Evolutionary conservation across 2,329 filamentous ascomycete species (phyloP).

Genomic region (Colletotrichum spaethianum): DNA sequence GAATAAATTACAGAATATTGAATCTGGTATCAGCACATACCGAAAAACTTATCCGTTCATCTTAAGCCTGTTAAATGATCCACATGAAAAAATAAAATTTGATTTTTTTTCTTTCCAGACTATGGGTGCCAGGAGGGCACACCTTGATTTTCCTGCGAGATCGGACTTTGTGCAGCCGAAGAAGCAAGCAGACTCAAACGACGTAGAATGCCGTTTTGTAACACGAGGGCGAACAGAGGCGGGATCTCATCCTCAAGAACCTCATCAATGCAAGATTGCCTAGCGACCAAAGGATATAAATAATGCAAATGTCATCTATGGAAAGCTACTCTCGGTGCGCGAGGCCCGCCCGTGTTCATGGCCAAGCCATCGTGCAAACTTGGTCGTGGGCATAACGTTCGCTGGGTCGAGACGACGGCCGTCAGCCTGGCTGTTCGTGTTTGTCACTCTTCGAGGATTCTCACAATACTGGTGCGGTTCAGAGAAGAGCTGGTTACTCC

Average conservation of each 20-base stretch:
- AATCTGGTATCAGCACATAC: constrained; percentile 3
- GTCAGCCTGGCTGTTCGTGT: too few relatives aligned
- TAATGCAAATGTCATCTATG: constrained; percentile 79
- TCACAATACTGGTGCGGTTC: too few relatives aligned
- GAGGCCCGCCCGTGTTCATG: too few relatives aligned
- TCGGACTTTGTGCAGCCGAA: not conserved
- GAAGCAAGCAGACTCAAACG: not conserved
- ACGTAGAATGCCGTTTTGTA: not conserved
- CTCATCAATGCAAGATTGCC: constrained; percentile 73
- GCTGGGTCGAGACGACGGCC: too few relatives aligned
- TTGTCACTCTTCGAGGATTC: too few relatives aligned
- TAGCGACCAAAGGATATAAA: constrained; percentile 67
- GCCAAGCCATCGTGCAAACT: too few relatives aligned
- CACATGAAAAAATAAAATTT: too few relatives aligned
- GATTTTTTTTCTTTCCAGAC: too few relatives aligned
- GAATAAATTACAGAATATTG: constrained; percentile 6
- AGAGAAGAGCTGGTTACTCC: not conserved
- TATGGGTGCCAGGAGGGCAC: not conserved
- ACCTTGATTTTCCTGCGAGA: too few relatives aligned
- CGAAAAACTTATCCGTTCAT: not conserved
- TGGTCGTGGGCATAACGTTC: too few relatives aligned
- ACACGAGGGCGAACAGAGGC: constrained; percentile 80
- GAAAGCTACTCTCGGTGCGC: too few relatives aligned
- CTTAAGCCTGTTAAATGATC: not conserved
- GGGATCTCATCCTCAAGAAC: constrained; percentile 90